Evolutionary conservation across 139 green algal species (phyloP), one percentile per base, ranked within the genome.

Genomic region (Pleodorina starrii): DNA sequence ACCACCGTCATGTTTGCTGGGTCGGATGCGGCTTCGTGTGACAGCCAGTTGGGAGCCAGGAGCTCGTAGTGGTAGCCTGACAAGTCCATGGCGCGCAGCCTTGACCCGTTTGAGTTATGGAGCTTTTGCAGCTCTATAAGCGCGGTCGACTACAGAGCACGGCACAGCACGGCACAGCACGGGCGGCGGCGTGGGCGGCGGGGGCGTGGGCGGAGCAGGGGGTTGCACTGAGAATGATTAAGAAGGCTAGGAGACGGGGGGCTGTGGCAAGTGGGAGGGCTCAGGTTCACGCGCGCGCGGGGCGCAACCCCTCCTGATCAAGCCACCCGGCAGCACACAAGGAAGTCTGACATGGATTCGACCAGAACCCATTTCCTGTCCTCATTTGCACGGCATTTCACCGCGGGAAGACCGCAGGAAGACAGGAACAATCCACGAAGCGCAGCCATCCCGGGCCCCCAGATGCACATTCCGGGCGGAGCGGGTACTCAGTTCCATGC

Each of bases 21-120:
- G 27, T 80, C 23, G 21, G 23, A 2, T 14, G 23, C 35, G 72
- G 40, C 72, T 14, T 19, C 35, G 1, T 48, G 44, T 5, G 48
- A 7, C 1, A 57, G 29, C 44, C 32, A 57, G 78, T 74, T n/a
- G 25, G 79, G 79, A 23, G 79, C 79, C 57, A 86, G 79, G 29
- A 86, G 79, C 79, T 86, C 79, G 27, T 60, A 86, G 38, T 43
- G 1, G 59, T 86, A 86, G 38, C 79, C 81, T 7, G 16, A 14
- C 4, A 36, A 16, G n/a, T 5, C 42, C 1, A 87, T 46, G 43
- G 29, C 29, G 6, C 17, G 40, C 81, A 87, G 81, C 9, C 60
- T 42, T 0, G 81, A 87, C 29, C 6, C 43, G 21, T 25, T 11
- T 0, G 9, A 51, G 36, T n/a, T 36, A 27, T 77, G 29, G 25